Percentiles rank a stretch among this genome's conserved stretches.
phyloP scores from a whole-genome alignment of 2,329 filamentous ascomycete genomes.

The Fusarium poae region DNA sequence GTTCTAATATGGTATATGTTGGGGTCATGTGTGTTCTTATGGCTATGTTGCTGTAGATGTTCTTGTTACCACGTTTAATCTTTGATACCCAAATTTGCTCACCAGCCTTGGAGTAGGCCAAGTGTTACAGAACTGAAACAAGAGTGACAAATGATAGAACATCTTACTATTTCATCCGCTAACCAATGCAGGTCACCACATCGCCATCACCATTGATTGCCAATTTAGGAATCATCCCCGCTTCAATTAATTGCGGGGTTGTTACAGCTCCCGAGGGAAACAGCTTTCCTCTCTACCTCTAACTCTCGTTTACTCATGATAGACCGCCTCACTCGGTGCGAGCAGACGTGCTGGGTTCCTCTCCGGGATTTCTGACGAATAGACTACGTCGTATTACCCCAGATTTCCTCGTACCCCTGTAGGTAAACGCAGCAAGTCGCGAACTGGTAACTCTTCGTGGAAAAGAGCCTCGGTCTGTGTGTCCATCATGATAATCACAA shows the following conservation, averaged over 20 bases:
- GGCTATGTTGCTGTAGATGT: slow-evolving; percentile 1
- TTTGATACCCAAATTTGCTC: background rate
- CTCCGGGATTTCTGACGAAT: slow-evolving; percentile 24
- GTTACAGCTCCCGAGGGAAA: slow-evolving; percentile 15
- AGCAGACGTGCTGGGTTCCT: slow-evolving; percentile 4
- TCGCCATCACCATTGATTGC: slow-evolving; percentile 37
- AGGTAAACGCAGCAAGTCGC: slow-evolving; percentile 4
- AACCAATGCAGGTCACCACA: slow-evolving; percentile 47
- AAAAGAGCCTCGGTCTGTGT: slow-evolving; percentile 24
- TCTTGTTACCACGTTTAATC: background rate
- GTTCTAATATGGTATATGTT: slow-evolving; percentile 12
- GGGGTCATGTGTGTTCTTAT: slow-evolving; percentile 15
- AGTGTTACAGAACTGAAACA: background rate
- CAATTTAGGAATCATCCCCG: slow-evolving; percentile 20
- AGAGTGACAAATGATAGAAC: background rate
- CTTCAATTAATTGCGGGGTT: slow-evolving; percentile 39
- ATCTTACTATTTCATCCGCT: slow-evolving; percentile 20
- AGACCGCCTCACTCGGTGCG: slow-evolving; percentile 8
- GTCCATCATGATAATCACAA: slow-evolving; percentile 18
- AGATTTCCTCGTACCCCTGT: slow-evolving; percentile 23
- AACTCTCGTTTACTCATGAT: slow-evolving; percentile 15
- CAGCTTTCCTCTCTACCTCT: background rate
- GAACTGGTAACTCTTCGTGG: slow-evolving; percentile 39
- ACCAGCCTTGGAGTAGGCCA: background rate
- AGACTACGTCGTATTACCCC: slow-evolving; percentile 16